These are phyloP conservation scores for Colletotrichum sp. DNA, from an alignment of 2,329 filamentous ascomycete genomes.

Conservation along the genomic window DNA sequence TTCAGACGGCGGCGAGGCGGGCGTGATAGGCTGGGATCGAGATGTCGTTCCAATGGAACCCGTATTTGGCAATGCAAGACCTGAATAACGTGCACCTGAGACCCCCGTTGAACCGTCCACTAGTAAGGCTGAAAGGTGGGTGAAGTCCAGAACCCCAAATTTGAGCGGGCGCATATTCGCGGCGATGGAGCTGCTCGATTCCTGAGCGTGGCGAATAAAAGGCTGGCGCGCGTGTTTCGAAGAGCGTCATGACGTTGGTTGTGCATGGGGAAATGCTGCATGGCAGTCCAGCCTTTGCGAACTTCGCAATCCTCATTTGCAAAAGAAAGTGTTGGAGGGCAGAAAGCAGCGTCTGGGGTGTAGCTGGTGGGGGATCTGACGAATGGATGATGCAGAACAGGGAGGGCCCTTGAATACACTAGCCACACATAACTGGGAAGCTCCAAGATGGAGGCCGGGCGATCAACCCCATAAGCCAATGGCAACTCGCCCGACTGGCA, in stretches of 20 bases:
- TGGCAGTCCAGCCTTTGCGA: background rate
- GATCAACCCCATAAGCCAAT: conserved; percentile 34
- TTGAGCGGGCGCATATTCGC: conserved; percentile 2
- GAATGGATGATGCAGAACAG: conserved; percentile 22
- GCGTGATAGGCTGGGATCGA: background rate
- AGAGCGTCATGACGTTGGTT: conserved; percentile 18
- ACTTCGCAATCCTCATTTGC: conserved; percentile 8
- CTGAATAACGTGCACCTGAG: background rate
- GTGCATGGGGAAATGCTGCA: background rate
- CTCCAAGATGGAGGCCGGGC: conserved; percentile 25
- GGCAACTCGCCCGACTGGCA: background rate
- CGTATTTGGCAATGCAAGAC: background rate
- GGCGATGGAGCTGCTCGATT: background rate
- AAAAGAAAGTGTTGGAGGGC: conserved; percentile 14
- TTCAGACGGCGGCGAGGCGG: conserved; percentile 12
- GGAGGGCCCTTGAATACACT: conserved; percentile 13
- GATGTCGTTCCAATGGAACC: background rate
- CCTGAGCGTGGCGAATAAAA: conserved; percentile 9
- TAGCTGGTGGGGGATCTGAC: conserved; percentile 18
- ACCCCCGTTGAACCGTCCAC: background rate
- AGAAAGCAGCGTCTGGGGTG: background rate
- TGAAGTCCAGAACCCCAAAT: background rate
- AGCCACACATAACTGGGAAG: conserved; percentile 17
- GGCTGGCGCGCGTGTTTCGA: conserved; percentile 5
- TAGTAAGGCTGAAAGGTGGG: conserved; percentile 14